phyloP scores from a whole-genome alignment of 495 filamentous ascomycete species.

The Penicillium robsamsonii region DNA sequence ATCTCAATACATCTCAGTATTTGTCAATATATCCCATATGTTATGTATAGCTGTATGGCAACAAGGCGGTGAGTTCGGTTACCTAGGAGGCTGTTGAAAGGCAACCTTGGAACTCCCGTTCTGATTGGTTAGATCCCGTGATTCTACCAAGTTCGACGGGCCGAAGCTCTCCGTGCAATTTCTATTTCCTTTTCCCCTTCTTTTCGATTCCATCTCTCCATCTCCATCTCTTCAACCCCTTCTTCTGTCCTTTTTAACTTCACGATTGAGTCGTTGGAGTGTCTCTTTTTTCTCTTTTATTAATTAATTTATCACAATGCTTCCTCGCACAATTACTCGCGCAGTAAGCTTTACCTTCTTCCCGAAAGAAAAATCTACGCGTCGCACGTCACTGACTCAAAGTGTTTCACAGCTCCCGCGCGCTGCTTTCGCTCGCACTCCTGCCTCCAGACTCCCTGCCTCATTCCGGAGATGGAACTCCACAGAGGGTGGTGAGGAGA shows the following conservation, averaged over 20 bases:
- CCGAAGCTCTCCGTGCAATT: slow-evolving; percentile 52
- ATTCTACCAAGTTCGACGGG: slow-evolving; percentile 46
- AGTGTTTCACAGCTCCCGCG: slow-evolving; percentile 38
- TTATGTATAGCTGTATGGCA: not conserved
- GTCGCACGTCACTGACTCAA: slow-evolving; percentile 27
- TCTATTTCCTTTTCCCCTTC: slow-evolving; percentile 40
- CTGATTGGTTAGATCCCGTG: slow-evolving; percentile 26
- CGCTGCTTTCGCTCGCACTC: slow-evolving; percentile 49
- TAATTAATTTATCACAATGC: slow-evolving; percentile 50
- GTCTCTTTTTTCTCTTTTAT: slow-evolving; percentile 37
- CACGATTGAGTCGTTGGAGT: slow-evolving; percentile 45
- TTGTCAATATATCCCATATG: not conserved
- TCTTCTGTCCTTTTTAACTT: slow-evolving; percentile 32
- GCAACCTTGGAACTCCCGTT: not conserved
- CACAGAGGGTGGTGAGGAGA: slow-evolving; percentile 76
- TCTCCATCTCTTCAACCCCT: slow-evolving; percentile 32
- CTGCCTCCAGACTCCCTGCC: slow-evolving; percentile 54
- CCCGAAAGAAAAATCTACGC: slow-evolving; percentile 16
- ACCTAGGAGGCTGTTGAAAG: slow-evolving; percentile 13
- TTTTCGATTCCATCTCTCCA: slow-evolving; percentile 27
- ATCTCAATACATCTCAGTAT: not conserved
- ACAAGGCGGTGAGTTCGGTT: slow-evolving; percentile 27
- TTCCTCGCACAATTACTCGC: slow-evolving; percentile 55
- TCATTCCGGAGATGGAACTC: slow-evolving; percentile 74
- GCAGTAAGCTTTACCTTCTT: slow-evolving; percentile 61